A percentile compares a stretch with the other conserved stretches of the same genome.
phyloP scores from a whole-genome alignment of 768 basidiomycete species.

The Royoungia palumana region DNA sequence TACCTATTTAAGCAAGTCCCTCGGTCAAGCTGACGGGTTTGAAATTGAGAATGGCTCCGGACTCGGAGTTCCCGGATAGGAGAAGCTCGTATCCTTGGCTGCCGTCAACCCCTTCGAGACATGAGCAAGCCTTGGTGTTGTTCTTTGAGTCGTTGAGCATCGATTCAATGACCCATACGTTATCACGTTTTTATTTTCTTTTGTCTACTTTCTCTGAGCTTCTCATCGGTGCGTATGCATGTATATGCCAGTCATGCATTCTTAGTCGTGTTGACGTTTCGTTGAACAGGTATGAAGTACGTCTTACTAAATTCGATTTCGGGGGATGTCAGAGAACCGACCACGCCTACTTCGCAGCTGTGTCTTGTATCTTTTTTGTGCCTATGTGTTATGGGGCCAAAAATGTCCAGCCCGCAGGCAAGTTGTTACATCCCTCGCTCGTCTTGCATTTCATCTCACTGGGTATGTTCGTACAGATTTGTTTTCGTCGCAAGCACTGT shows the following conservation, averaged over 20 bases:
- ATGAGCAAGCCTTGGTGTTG: no score
- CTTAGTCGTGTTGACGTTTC: background rate
- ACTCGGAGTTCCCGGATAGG: no score
- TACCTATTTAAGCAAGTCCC: no score
- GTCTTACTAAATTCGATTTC: background rate
- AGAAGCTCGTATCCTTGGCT: no score
- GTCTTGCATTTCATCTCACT: background rate
- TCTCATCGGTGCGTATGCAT: conserved; percentile 18
- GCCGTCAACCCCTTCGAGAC: no score
- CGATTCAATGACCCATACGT: background rate
- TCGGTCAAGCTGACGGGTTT: no score
- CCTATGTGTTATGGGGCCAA: conserved; percentile 13
- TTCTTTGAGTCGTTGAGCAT: no score
- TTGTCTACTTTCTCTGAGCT: conserved; percentile 6
- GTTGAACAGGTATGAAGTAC: conserved; percentile 17
- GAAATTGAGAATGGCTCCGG: no score
- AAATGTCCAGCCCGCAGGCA: background rate
- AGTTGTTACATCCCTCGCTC: background rate
- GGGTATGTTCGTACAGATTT: background rate
- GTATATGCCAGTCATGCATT: background rate
- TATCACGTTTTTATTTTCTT: conserved; percentile 10
- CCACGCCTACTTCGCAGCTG: background rate
- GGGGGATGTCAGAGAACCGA: background rate
- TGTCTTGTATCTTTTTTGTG: conserved; percentile 17
- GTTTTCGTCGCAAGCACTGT: conserved; percentile 5